Conservation (phyloP, 2,329 filamentous ascomycete genomes). For the Stemphylium vesicarium region DNA sequence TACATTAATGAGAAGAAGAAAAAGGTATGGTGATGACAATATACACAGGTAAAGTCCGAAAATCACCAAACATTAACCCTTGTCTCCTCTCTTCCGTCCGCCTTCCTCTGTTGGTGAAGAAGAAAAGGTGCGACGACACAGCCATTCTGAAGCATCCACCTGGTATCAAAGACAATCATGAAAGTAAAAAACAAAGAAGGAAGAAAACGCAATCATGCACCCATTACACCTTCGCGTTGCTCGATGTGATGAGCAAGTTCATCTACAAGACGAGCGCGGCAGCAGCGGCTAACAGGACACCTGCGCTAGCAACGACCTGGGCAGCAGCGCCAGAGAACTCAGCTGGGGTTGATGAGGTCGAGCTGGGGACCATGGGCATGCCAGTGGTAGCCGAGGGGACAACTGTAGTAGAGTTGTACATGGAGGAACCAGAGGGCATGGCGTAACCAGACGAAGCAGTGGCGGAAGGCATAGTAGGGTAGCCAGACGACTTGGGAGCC, state of each 20-base stretch:
- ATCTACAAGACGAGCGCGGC: slow-evolving; percentile 36
- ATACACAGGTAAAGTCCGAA: slow-evolving; percentile 5
- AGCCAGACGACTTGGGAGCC: background rate
- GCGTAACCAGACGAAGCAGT: slow-evolving; percentile 2
- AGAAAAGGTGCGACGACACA: background rate
- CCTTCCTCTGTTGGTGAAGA: background rate
- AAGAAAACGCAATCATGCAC: slow-evolving; percentile 25
- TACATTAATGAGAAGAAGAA: slow-evolving; percentile 6
- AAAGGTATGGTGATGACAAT: background rate
- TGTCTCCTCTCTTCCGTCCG: background rate
- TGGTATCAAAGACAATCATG: slow-evolving; percentile 28
- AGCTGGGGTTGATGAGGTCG: slow-evolving; percentile 16
- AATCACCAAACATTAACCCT: slow-evolving; percentile 2
- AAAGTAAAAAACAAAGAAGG: background rate
- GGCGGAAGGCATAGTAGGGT: background rate
- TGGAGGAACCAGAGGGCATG: slow-evolving; percentile 11
- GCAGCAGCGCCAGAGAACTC: slow-evolving; percentile 28
- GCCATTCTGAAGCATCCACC: slow-evolving; percentile 8
- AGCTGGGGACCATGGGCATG: slow-evolving; percentile 19
- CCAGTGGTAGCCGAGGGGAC: slow-evolving; percentile 24
- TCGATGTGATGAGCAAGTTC: background rate
- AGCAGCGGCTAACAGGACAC: slow-evolving; percentile 31
- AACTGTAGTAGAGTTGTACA: slow-evolving; percentile 19
- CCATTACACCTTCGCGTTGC: background rate
- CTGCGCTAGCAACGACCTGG: slow-evolving; percentile 30